Evolutionary conservation across 306 rosid genomes (phyloP).

Genomic region (Begonia fuchsioides): DNA sequence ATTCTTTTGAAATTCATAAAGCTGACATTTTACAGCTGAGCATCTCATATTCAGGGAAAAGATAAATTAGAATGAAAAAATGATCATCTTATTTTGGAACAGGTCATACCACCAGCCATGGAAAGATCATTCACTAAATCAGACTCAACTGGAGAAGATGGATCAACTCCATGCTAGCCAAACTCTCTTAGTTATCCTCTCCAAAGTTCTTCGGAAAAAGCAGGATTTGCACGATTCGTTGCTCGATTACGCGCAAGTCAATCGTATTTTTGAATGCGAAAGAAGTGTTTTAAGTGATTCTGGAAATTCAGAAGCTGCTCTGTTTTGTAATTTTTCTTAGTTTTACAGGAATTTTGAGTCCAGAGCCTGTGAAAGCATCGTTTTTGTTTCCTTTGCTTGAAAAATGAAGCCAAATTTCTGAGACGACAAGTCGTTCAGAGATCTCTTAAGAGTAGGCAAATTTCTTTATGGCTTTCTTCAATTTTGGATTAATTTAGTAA

Average conservation of each 20-base stretch:
- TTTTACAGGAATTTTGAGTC: no score
- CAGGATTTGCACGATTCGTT: constrained; percentile 27
- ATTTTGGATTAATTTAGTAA: no score
- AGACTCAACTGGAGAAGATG: constrained; percentile 32
- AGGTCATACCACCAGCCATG: constrained; percentile 68
- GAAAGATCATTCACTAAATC: constrained; percentile 36
- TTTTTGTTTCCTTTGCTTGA: no score
- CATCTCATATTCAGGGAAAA: background rate
- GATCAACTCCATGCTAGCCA: constrained; percentile 70
- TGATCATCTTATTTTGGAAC: constrained; percentile 10
- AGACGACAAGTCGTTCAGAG: no score
- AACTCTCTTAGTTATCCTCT: constrained; percentile 31
- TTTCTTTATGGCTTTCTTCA: no score
- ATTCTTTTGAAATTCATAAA: background rate
- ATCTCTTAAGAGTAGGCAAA: no score
- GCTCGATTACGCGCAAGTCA: constrained; percentile 27
- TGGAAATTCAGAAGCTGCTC: background rate
- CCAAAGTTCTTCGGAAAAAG: constrained; percentile 37
- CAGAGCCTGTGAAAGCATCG: no score
- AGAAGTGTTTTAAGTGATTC: constrained; percentile 17
- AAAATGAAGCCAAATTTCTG: no score
- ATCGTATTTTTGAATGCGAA: constrained; percentile 55
- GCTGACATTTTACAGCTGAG: background rate
- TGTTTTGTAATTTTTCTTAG: background rate
- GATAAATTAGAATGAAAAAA: background rate